phyloP scores from a whole-genome alignment of 306 rosid genomes.

The Begonia peltatifolia region DNA sequence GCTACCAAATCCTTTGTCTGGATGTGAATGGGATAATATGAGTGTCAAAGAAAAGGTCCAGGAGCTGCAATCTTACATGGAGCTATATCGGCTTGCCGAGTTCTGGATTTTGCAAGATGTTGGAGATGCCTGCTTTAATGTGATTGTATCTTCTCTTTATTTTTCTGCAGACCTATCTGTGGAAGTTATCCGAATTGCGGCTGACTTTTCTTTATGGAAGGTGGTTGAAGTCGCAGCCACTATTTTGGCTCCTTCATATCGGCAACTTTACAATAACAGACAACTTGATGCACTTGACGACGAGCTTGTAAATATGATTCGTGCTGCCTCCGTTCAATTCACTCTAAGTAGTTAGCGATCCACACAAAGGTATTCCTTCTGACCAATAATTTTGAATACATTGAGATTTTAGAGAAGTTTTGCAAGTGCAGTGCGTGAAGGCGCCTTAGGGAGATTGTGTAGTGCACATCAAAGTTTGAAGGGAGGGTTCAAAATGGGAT shows the following conservation, averaged over 20 bases:
- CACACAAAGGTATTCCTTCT: too few species aligned
- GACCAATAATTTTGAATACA: too few species aligned
- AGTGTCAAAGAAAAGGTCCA: conserved; percentile 41
- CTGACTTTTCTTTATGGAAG: conserved; percentile 41
- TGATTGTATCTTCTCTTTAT: conserved; percentile 42
- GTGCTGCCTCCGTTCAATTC: conserved; percentile 49
- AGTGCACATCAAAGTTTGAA: too few species aligned
- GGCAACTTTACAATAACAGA: conserved; percentile 55
- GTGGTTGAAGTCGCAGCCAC: conserved; percentile 54
- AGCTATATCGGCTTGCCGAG: conserved; percentile 73
- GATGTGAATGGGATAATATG: conserved; percentile 74
- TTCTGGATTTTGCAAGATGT: conserved; percentile 56
- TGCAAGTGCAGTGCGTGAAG: too few species aligned
- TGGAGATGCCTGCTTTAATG: conserved; percentile 46
- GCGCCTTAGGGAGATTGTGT: too few species aligned
- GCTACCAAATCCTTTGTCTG: conserved; percentile 57
- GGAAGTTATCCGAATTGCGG: conserved; percentile 47
- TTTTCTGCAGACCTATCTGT: conserved; percentile 33
- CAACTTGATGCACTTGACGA: conserved; percentile 65
- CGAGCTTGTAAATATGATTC: conserved; percentile 36
- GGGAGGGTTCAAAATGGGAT: too few species aligned
- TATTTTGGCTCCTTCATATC: conserved; percentile 50
- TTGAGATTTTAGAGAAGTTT: too few species aligned
- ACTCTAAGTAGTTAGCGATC: conserved; percentile 8
- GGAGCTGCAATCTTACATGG: conserved; percentile 50